Conservation (phyloP, 2,329 filamentous ascomycete species). For the Hirsutella rhossiliensis region DNA sequence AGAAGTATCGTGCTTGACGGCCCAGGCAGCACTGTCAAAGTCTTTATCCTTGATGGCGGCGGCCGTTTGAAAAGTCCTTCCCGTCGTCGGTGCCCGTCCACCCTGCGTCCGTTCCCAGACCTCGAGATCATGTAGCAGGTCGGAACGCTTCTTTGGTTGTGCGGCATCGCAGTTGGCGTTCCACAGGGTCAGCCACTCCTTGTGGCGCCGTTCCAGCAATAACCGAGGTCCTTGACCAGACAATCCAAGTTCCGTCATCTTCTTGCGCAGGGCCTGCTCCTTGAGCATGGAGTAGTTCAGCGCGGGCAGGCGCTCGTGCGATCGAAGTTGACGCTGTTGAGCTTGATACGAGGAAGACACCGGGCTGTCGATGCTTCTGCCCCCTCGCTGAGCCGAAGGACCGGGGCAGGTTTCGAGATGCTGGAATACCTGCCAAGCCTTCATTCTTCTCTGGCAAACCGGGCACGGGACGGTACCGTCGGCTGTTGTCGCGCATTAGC, state of each 20-base stretch:
- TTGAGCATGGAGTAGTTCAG: conserved; percentile 83
- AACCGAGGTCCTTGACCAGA: conserved; percentile 54
- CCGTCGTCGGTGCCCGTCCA: conserved; percentile 34
- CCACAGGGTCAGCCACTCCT: conserved; percentile 90
- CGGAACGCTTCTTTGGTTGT: conserved; percentile 54
- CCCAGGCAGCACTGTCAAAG: conserved; percentile 73
- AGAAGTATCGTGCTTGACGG: conserved; percentile 55
- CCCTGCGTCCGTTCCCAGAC: conserved; percentile 80
- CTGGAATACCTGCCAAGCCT: conserved; percentile 61
- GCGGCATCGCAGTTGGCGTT: conserved; percentile 92
- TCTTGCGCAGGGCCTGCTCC: conserved; percentile 65
- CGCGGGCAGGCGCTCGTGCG: conserved; percentile 57
- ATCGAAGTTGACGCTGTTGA: conserved; percentile 20
- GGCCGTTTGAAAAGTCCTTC: conserved; percentile 23
- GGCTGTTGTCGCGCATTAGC: conserved; percentile 21
- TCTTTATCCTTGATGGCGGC: conserved; percentile 67
- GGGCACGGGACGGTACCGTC: conserved; percentile 78
- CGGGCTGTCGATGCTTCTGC: neutral
- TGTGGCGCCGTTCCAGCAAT: conserved; percentile 68
- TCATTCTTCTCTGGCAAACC: conserved; percentile 70
- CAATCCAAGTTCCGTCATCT: conserved; percentile 70
- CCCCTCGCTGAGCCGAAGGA: conserved; percentile 14
- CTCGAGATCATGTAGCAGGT: conserved; percentile 69
- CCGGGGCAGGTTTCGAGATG: conserved; percentile 60
- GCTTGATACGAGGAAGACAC: conserved; percentile 7